phyloP scores from a whole-genome alignment of 352 stramenopile species.

The Globisporangium perplexum region DNA sequence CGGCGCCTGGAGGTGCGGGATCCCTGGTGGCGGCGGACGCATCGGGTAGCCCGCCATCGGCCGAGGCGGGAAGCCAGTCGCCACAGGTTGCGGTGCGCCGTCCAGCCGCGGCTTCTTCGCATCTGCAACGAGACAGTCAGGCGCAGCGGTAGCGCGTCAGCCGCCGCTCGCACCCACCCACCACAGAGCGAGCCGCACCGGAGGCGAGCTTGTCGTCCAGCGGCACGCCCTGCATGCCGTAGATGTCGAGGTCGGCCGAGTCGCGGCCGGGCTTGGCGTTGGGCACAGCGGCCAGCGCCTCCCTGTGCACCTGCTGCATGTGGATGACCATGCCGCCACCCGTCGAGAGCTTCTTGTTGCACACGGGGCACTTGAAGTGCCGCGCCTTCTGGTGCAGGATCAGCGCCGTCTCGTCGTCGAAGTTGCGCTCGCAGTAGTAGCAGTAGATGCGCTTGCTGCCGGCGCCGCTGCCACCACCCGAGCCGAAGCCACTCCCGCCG shows the following conservation, averaged over 20 bases:
- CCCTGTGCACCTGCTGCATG: slow-evolving; percentile 87
- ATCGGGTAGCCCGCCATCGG: slow-evolving; percentile 37
- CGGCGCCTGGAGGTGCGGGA: slow-evolving; percentile 41
- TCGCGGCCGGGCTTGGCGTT: slow-evolving; percentile 83
- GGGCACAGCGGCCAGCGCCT: slow-evolving; percentile 69
- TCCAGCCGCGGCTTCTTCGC: slow-evolving; percentile 51
- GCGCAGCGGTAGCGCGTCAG: background rate
- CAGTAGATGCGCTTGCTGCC: slow-evolving; percentile 77
- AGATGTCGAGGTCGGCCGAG: slow-evolving; percentile 83
- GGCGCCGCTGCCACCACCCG: slow-evolving; percentile 11
- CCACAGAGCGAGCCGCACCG: slow-evolving; percentile 15
- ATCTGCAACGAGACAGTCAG: slow-evolving; percentile 3
- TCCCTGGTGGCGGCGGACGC: slow-evolving; percentile 34
- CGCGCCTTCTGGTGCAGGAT: slow-evolving; percentile 92
- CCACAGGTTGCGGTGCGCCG: slow-evolving; percentile 5
- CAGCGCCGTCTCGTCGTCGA: slow-evolving; percentile 89
- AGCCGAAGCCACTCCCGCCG: slow-evolving; percentile 4
- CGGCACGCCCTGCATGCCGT: slow-evolving; percentile 86
- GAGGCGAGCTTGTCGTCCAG: slow-evolving; percentile 23
- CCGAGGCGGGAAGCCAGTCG: slow-evolving; percentile 38
- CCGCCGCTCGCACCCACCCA: background rate
- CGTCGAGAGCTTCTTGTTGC: slow-evolving; percentile 90
- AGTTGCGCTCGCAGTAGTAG: slow-evolving; percentile 92
- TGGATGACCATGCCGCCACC: slow-evolving; percentile 88
- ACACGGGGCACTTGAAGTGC: slow-evolving; percentile 90